Base-by-base conservation (phyloP, 805 yeast genomes). In the Yarrowia sp. region DNA sequence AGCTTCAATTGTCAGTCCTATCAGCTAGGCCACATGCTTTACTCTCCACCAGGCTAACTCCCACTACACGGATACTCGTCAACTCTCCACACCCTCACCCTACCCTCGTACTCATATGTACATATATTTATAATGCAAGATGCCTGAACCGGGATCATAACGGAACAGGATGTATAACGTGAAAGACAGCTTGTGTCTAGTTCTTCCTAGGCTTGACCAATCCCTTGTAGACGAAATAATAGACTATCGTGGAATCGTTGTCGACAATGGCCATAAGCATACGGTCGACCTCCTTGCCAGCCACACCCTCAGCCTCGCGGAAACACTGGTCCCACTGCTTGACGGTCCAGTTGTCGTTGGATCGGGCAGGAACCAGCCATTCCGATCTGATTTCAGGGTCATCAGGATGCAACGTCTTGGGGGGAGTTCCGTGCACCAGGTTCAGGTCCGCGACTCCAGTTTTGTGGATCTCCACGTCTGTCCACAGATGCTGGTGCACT, bases 161-260 rank as follows among this genome's bases (percentile, higher is more conserved):
- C 42, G 43, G 58, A 36, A 34, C 42, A n/a, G 56, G 56, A 36
- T 34, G 56, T 46, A 15, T n/a, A n/a, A 9, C 9, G 17, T 43
- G 47, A 43, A 19, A 24, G 30, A 24, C 30, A 8, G 20, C 12
- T 14, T n/a, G 4, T 9, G 33, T 15, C 61, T 69, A 79, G 68
- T 80, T 79, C 68, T 76, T 78, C 34, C 81, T 70, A 8, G 83
- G 83, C 67, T 73, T 75, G 38, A 76, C 76, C 38, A 80, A 71
- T 3, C 81, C 82, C 34, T 74, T 71, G 67, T 79, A 75, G 33
- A 80, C 77, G 46, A 80, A 72, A 67, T 80, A 80, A 70, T 79
- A 80, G 6, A 82, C 84, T 64, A 80, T 77, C 3, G 83, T 80
- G 2, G 81, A 77, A 68, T 80, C 83, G 40, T 75, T 72, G 9